Evolutionary conservation across 768 basidiomycete genomes (phyloP).

Genomic region (Podaxis sp.): DNA sequence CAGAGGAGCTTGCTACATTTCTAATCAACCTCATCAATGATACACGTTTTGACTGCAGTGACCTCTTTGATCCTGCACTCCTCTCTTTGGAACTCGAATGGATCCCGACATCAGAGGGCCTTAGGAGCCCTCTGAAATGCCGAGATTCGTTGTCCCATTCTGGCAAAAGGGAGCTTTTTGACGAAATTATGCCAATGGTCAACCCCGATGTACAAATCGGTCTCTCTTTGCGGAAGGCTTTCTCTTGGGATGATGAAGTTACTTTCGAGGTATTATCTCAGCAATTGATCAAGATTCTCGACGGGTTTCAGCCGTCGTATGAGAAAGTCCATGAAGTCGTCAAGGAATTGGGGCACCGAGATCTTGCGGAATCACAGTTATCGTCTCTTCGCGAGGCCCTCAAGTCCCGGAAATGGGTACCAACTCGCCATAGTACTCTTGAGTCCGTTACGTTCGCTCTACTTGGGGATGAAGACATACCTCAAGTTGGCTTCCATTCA

Average conservation of each 20-base stretch:
- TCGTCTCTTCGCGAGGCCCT: slow-evolving; percentile 20
- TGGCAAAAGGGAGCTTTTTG: slow-evolving; percentile 31
- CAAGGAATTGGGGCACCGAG: slow-evolving; percentile 29
- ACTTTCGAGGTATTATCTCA: slow-evolving; percentile 27
- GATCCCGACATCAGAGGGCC: slow-evolving; percentile 38
- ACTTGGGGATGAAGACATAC: slow-evolving; percentile 18
- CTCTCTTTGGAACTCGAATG: slow-evolving; percentile 24
- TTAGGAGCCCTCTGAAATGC: slow-evolving; percentile 30
- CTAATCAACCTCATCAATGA: slow-evolving; percentile 8
- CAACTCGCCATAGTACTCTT: slow-evolving; percentile 23
- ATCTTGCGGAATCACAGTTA: slow-evolving; percentile 20
- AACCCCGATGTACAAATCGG: slow-evolving; percentile 25
- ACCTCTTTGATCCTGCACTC: not conserved
- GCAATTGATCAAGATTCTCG: slow-evolving; percentile 32
- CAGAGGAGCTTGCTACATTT: not conserved
- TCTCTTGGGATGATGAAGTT: slow-evolving; percentile 42
- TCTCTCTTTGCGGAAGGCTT: slow-evolving; percentile 26
- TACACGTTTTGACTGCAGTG: not conserved
- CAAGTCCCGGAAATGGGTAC: slow-evolving; percentile 32
- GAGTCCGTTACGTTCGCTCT: slow-evolving; percentile 24
- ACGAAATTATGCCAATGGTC: slow-evolving; percentile 37
- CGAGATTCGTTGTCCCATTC: slow-evolving; percentile 24
- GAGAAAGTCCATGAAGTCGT: slow-evolving; percentile 25
- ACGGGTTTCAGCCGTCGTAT: slow-evolving; percentile 12
- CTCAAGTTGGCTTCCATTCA: slow-evolving; percentile 28